Evolutionary conservation across 306 rosid genomes (phyloP), one percentile per base, ranked within the genome.

Genomic region (Quercus alba): DNA sequence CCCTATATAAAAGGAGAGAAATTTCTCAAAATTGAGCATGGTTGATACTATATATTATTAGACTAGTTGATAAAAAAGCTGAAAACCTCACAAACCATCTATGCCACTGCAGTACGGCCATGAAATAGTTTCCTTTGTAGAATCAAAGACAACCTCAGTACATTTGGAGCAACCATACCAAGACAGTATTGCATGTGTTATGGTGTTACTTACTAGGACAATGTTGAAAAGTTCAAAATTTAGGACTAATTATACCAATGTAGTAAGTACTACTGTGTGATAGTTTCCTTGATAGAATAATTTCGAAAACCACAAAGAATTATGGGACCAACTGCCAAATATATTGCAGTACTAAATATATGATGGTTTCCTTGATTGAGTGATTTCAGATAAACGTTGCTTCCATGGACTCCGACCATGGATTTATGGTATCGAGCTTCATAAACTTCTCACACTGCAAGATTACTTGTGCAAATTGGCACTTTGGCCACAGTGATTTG

Each of bases 391-490:
- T 73, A 81, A 73, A 83, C 79, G 81, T 18, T 88, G 90, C 84
- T 84, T 81, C 84, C 84, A 57, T 78, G 23, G 72, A 66, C 59
- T 83, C 87, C 90, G 83, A 83, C 89, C 88, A 87, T 78, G 80
- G 83, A 85, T 68, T 81, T 82, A 80, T 86, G 91, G 87, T 23
- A 81, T 88, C 86, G 90, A 85, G 87, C 88, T 83, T 72, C 89
- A 85, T 85, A 74, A 75, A 44, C 68, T 72, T 38, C 64, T 70
- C 56, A 77, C 84, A 56, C 33, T 20, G 62, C 81, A 66, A 38
- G 1, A 38, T 70, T 85, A 77, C 83, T 75, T 87, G 84, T 70
- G 75, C 77, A 21, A 35, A 73, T 46, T 62, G 66, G 49, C 74
- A 77, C 52, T 64, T 74, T 66, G 56, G 73, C 80, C 7, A 70